These are phyloP conservation scores for Vachellia collinsii DNA, from an alignment of 306 rosid species.

Conservation along the genomic window DNA sequence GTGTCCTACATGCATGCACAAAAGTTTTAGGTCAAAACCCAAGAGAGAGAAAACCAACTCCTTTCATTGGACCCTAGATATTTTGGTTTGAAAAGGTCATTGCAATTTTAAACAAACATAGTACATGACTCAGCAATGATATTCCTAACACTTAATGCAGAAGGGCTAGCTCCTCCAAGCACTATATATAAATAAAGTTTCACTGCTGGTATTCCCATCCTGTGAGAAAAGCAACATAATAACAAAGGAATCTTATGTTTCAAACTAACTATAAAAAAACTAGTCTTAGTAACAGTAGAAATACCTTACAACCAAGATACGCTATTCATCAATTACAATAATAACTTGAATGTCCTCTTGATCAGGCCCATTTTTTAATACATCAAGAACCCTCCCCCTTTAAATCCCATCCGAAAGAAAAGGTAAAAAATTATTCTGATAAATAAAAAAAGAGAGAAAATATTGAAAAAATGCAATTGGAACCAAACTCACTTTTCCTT, in stretches of 20 bases:
- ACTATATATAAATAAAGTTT: conserved; percentile 91
- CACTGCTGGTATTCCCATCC: conserved; percentile 99
- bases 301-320: conserved; percentile 97
- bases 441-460: conserved; percentile 16
- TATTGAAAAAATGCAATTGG: background rate
- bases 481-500: conserved; percentile 80
- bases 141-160: conserved; percentile 72
- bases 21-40: too few species aligned
- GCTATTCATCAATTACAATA: conserved; percentile 95
- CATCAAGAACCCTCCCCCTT: conserved; percentile 94
- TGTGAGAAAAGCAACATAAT: conserved; percentile 56
- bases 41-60: too few species aligned
- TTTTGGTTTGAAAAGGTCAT: too few species aligned
- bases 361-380: conserved; percentile 96
- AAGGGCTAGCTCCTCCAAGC: conserved; percentile 97
- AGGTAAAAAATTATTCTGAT: conserved; percentile 14
- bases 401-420: conserved; percentile 20
- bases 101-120: conserved; percentile 5
- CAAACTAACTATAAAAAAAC: conserved; percentile 23
- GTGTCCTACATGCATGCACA: too few species aligned
- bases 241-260: conserved; percentile 4
- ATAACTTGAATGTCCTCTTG: conserved; percentile 92
- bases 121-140: background rate
- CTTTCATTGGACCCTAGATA: too few species aligned
- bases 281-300: conserved; percentile 3